Base-by-base conservation (phyloP, 768 basidiomycete genomes). In the Tubosaeta sp. region DNA sequence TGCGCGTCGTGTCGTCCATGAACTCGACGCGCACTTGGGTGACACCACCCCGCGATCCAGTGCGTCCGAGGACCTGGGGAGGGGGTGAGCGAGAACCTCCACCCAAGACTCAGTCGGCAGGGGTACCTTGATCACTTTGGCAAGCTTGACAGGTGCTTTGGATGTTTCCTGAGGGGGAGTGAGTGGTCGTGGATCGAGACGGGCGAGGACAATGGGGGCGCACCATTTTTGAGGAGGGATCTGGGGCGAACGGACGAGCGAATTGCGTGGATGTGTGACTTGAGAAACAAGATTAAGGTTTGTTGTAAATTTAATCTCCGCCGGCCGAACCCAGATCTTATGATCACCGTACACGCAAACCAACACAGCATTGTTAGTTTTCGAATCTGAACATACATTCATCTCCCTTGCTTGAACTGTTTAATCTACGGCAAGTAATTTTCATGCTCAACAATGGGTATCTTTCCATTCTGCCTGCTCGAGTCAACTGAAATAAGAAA, bases 21-120 rank as follows among this genome's bases (percentile, higher is more conserved):
- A 99, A 97, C 71, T 98, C 97, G 61, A 99, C 97, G 61, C 95
- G 92, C 74, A 97, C 95, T 79, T 97, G 95, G 56, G 94, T 97
- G 66, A 98, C 94, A 77, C 95, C 95, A 76, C 95, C 95, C 71
- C 95, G 91, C 64, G 95, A 97, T 57, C 95, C 95, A 69, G 97
- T 99, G 66, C 97, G 86, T 67, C 97, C 97, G 66, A 98, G 86
- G 72, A 98, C 92, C 93, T 97, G n/a, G 27, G 8, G 17, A 10
- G 6, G 41, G 6, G 9, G 43, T 52, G 12, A 48, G 38, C n/a
- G 22, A n/a, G 32, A 19, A 9, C 12, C 17, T 8, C 19, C 1
- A 34, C 14, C 9, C 5, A 2, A 12, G 22, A 16, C 43, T 37
- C 19, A 34, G 7, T 46, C 38, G 34, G 12, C 22, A 33, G 25